Conservation (phyloP, 106 monocot genomes). For the Allium fistulosum region DNA sequence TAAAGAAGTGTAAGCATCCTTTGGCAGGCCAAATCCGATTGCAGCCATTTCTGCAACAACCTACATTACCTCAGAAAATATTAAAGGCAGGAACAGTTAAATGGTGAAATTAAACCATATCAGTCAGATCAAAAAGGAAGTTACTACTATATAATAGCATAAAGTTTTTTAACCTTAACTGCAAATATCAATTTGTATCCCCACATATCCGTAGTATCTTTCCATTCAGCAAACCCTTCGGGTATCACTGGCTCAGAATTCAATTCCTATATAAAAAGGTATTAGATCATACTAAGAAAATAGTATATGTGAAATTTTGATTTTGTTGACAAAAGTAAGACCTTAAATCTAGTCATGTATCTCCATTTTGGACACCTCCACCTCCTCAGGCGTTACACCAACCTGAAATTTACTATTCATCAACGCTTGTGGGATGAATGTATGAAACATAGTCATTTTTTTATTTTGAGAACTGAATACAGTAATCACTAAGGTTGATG, state of each 20-base stretch:
- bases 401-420: conserved; percentile 29
- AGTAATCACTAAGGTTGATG: too few species aligned
- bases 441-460: too few species aligned
- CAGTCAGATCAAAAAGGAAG: too few species aligned
- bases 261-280: conserved; percentile 45
- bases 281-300: background rate
- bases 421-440: too few species aligned
- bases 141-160: too few species aligned
- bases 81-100: too few species aligned
- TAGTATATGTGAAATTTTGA: background rate
- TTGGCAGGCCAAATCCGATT: conserved; percentile 83
- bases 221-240: conserved; percentile 89
- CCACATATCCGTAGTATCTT: conserved; percentile 90
- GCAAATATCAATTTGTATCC: conserved; percentile 91
- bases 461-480: too few species aligned
- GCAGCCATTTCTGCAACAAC: conserved; percentile 98
- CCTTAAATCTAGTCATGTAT: conserved; percentile 94
- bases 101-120: too few species aligned
- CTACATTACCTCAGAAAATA: conserved; percentile 12
- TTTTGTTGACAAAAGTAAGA: background rate
- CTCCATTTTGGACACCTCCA: conserved; percentile 96
- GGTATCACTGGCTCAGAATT: conserved; percentile 94
- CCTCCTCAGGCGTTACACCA: conserved; percentile 88
- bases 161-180: conserved; percentile 40
- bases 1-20: conserved; percentile 83